A percentile compares a stretch with the other conserved stretches of the same genome.
phyloP scores from a whole-genome alignment of 495 filamentous ascomycete genomes.

The Xylaria longipes region DNA sequence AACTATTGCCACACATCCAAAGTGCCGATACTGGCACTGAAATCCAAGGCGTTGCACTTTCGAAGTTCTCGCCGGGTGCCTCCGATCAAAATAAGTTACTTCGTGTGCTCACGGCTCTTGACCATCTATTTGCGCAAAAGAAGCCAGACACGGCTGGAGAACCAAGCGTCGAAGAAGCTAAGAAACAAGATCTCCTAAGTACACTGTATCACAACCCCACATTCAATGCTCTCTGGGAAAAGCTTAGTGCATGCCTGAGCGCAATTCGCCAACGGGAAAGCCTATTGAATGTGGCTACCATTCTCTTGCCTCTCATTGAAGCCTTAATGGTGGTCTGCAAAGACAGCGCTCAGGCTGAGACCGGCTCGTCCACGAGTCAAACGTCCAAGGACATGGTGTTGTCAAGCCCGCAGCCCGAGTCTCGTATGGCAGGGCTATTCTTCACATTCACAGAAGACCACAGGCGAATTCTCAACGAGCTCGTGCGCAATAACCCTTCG shows the following conservation, averaged over 20 bases:
- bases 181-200: constrained; percentile 82
- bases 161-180: constrained; percentile 56
- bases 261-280: constrained; percentile 90
- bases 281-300: constrained; percentile 95
- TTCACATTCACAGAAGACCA: constrained; percentile 99
- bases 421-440: constrained; percentile 87
- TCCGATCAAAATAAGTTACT: constrained; percentile 96
- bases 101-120: constrained; percentile 90
- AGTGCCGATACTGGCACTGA: constrained; percentile 88
- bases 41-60: constrained; percentile 89
- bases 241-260: constrained; percentile 88
- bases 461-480: constrained; percentile 96
- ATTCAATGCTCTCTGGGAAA: constrained; percentile 89
- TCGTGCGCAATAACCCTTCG: constrained; percentile 94
- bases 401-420: constrained; percentile 78
- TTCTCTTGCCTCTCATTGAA: constrained; percentile 91
- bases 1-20: constrained; percentile 85
- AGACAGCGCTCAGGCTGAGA: constrained; percentile 81
- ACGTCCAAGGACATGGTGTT: constrained; percentile 71
- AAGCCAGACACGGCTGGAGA: constrained; percentile 64
- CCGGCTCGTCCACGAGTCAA: constrained; percentile 56
- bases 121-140: constrained; percentile 83
- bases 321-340: constrained; percentile 99
- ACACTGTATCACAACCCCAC: constrained; percentile 88
- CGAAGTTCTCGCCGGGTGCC: constrained; percentile 93